Evolutionary conservation across 176 grass and related monocot species (phyloP).

Genomic region (Avena atlantica): DNA sequence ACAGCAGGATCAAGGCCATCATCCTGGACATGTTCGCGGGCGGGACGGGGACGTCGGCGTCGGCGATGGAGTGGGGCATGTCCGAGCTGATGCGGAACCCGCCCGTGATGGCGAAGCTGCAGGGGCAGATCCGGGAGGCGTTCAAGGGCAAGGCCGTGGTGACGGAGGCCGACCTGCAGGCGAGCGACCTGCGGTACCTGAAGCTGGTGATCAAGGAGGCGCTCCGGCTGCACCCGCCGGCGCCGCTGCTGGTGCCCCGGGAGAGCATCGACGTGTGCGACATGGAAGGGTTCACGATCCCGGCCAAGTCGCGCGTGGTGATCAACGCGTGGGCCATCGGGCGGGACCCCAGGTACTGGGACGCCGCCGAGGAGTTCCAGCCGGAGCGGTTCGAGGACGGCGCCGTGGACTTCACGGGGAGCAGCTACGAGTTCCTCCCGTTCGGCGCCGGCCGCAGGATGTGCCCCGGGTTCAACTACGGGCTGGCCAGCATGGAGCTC

Average conservation of each 20-base stretch:
- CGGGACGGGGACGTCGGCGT: conserved; percentile 51
- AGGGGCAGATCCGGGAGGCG: conserved; percentile 52
- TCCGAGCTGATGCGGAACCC: conserved; percentile 74
- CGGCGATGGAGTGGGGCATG: conserved; percentile 73
- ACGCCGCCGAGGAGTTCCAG: conserved; percentile 55
- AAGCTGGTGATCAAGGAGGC: conserved; percentile 78
- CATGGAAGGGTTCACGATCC: conserved; percentile 58
- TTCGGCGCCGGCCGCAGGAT: conserved; percentile 46
- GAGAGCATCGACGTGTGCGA: conserved; percentile 48
- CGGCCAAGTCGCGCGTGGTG: conserved; percentile 44
- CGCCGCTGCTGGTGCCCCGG: conserved; percentile 57
- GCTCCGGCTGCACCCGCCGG: conserved; percentile 66
- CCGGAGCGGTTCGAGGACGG: conserved; percentile 52
- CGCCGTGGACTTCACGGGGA: conserved; percentile 39
- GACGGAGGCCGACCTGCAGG: conserved; percentile 47
- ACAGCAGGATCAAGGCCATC: conserved; percentile 59
- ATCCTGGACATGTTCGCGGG: conserved; percentile 67
- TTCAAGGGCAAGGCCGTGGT: conserved; percentile 30
- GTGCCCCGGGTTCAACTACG: conserved; percentile 57
- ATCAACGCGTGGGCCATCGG: conserved; percentile 49
- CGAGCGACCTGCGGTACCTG: conserved; percentile 54
- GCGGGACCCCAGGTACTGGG: conserved; percentile 54
- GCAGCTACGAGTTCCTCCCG: conserved; percentile 55
- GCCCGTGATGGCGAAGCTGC: conserved; percentile 57
- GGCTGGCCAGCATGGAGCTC: conserved; percentile 58